Evolutionary conservation across 257 asterid species (phyloP).

Genomic region (Fraxinus americana): DNA sequence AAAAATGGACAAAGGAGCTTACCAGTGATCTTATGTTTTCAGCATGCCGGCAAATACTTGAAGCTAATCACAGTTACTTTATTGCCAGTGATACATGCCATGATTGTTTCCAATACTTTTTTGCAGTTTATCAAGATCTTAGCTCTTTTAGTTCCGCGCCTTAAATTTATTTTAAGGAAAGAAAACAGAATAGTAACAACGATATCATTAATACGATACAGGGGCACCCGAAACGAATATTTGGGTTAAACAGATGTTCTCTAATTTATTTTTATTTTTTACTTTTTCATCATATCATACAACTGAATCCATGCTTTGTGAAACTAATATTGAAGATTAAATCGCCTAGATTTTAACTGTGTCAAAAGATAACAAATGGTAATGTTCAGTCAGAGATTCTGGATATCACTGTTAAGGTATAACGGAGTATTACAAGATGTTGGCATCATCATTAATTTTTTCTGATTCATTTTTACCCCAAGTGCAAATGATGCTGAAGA

Average conservation of each 20-base stretch:
- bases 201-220: not conserved
- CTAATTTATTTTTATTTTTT: not conserved
- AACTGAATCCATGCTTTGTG: too few relatives aligned
- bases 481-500: not conserved
- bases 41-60: not conserved
- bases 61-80: not conserved
- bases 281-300: not conserved
- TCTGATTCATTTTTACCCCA: not conserved
- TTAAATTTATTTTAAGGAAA: not conserved
- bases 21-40: not conserved
- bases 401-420: not conserved
- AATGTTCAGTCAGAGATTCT: not conserved
- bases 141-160: not conserved
- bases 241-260: not conserved
- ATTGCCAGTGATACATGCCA: not conserved
- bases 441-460: not conserved
- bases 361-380: not conserved
- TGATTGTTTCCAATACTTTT: not conserved
- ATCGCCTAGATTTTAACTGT: not conserved
- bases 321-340: not conserved
- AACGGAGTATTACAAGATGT: not conserved
- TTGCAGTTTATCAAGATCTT: not conserved
- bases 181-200: not conserved
- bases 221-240: not conserved
- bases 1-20: not conserved